A percentile compares a stretch with the other conserved stretches of the same genome.
These are phyloP conservation scores for Cystobasidium ongulense DNA, from an alignment of 768 basidiomycete genomes.

Conservation along the genomic window DNA sequence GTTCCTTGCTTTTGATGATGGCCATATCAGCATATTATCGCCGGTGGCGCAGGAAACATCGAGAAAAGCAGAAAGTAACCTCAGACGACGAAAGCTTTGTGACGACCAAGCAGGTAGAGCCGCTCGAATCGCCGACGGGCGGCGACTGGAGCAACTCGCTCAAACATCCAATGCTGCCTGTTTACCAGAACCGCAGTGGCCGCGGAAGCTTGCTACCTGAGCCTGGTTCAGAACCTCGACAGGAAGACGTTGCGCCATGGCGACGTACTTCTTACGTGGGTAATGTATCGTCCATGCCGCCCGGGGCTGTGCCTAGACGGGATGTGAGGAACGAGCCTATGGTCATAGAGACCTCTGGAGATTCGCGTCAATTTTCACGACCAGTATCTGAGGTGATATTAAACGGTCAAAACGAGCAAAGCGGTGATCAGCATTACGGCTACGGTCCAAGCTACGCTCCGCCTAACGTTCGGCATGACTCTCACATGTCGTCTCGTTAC, in stretches of 20 bases:
- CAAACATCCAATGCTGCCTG: neutral
- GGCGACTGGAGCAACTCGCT: neutral
- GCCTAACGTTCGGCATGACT: conserved; percentile 19
- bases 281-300: neutral
- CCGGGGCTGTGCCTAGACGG: neutral
- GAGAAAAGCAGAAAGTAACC: neutral
- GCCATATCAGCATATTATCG: conserved; percentile 23
- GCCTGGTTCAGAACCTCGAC: neutral
- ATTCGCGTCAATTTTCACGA: neutral
- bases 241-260: conserved; percentile 1
- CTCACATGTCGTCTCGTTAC: conserved; percentile 3
- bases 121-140: neutral
- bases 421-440: neutral
- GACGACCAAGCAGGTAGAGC: neutral
- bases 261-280: neutral
- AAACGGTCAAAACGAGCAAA: neutral
- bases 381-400: neutral
- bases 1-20: conserved; percentile 11
- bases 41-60: conserved; percentile 5
- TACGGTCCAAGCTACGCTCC: neutral
- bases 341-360: neutral
- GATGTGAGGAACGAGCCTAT: neutral
- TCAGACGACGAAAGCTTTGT: conserved; percentile 3
- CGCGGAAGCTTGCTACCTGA: neutral
- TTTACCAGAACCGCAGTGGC: neutral